Evolutionary conservation across 2,329 filamentous ascomycete species (phyloP).

Genomic region (Polytolypa hystricis): DNA sequence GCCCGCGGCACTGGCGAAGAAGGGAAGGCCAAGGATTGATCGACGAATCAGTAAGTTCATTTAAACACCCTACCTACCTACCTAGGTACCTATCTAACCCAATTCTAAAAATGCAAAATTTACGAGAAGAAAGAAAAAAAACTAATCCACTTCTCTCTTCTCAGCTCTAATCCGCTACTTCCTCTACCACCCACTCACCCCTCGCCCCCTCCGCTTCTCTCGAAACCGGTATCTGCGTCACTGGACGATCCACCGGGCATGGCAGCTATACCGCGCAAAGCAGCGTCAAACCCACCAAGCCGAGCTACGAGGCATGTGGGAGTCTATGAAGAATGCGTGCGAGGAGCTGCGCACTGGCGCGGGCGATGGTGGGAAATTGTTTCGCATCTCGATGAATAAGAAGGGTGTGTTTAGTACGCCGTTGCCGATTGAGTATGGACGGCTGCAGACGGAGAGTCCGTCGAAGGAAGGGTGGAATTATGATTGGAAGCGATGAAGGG

Average conservation of each 20-base stretch:
- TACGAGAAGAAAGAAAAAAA: constrained; percentile 22
- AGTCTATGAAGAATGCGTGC: constrained; percentile 72
- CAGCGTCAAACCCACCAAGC: constrained; percentile 52
- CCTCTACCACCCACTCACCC: constrained; percentile 56
- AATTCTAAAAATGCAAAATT: too few relatives aligned
- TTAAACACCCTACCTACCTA: neutral
- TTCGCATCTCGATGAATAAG: constrained; percentile 83
- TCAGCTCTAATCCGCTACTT: constrained; percentile 57
- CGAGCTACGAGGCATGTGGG: constrained; percentile 69
- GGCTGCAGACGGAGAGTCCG: constrained; percentile 67
- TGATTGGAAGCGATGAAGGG: constrained; percentile 60
- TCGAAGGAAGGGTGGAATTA: constrained; percentile 78
- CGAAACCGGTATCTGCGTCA: constrained; percentile 81
- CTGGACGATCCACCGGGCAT: constrained; percentile 98
- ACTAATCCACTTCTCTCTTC: constrained; percentile 11
- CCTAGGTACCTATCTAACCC: neutral
- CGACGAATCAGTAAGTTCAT: constrained; percentile 35
- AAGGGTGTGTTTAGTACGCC: constrained; percentile 64
- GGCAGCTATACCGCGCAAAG: constrained; percentile 67
- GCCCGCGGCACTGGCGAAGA: constrained; percentile 28
- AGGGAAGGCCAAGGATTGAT: constrained; percentile 23
- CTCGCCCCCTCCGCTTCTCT: constrained; percentile 74
- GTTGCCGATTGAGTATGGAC: constrained; percentile 80
- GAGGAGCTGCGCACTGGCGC: constrained; percentile 59
- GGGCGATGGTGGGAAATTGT: constrained; percentile 51